Conservation (phyloP, 1,284 basidiomycete genomes). For the Melanopsichium pennsylvanicum region DNA sequence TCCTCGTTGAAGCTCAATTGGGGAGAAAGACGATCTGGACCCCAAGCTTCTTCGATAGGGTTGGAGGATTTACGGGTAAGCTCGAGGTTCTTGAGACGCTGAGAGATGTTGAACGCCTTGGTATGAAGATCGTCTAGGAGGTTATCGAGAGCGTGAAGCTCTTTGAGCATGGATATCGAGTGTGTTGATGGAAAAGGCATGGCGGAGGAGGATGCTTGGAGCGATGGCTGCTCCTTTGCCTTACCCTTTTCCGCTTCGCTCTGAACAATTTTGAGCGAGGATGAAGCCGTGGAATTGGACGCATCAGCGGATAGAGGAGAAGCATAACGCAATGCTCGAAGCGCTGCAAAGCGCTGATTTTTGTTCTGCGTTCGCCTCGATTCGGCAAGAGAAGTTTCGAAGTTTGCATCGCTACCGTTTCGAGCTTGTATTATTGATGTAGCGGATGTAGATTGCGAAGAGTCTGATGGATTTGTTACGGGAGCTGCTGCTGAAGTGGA, state of each 20-base stretch:
- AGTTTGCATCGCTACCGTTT: background rate
- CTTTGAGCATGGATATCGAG: conserved; percentile 15
- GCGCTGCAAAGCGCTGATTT: conserved; percentile 12
- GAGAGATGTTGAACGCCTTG: conserved; percentile 35
- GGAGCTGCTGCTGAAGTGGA: background rate
- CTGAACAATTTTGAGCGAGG: conserved; percentile 10
- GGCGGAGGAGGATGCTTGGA: background rate
- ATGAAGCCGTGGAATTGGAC: no score
- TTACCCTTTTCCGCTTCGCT: conserved; percentile 28
- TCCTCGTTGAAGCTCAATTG: background rate
- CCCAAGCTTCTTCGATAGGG: conserved; percentile 18
- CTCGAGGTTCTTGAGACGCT: conserved; percentile 22
- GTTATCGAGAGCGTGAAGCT: conserved; percentile 26
- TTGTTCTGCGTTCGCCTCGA: background rate
- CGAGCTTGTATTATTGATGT: background rate
- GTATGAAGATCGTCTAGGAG: conserved; percentile 27
- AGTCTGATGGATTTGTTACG: background rate
- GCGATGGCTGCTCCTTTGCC: conserved; percentile 1
- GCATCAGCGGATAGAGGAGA: no score
- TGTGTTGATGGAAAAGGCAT: conserved; percentile 10
- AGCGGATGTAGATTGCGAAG: background rate
- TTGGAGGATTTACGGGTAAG: background rate
- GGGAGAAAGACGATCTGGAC: conserved; percentile 37
- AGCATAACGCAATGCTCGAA: conserved; percentile 4
- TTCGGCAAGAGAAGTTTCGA: no score